phyloP scores from a whole-genome alignment of 441 rosid species.

The Populus hybrid region DNA sequence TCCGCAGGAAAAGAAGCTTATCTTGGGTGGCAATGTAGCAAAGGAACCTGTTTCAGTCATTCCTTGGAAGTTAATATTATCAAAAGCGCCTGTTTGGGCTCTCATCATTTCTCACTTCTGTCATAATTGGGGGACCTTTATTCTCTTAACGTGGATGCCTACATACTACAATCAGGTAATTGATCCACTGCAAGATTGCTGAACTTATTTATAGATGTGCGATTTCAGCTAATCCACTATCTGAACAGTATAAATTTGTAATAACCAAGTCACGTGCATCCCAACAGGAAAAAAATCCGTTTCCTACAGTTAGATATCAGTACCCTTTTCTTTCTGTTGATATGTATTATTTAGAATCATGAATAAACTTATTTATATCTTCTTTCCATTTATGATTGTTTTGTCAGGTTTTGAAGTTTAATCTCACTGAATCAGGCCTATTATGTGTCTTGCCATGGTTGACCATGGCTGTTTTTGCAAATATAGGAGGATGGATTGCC shows the following conservation, averaged over 20 bases:
- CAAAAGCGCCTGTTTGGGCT: slow-evolving; percentile 98
- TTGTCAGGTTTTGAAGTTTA: slow-evolving; percentile 89
- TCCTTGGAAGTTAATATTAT: slow-evolving; percentile 91
- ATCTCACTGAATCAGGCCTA: slow-evolving; percentile 98
- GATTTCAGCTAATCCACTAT: not conserved
- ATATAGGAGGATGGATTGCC: slow-evolving; percentile 98
- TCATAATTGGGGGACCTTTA: slow-evolving; percentile 99
- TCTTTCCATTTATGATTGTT: slow-evolving; percentile 5
- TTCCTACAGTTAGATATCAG: not conserved
- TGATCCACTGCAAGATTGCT: slow-evolving; percentile 6
- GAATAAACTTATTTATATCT: not conserved
- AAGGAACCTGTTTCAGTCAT: slow-evolving; percentile 82
- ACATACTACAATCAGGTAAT: slow-evolving; percentile 96
- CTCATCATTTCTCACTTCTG: slow-evolving; percentile 93
- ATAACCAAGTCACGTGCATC: not conserved
- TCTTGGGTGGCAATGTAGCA: slow-evolving; percentile 59
- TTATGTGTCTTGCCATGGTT: slow-evolving; percentile 97
- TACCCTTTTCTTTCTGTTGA: not conserved
- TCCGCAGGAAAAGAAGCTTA: slow-evolving; percentile 58
- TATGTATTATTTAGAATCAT: not conserved
- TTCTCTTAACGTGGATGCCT: slow-evolving; percentile 98
- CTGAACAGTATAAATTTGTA: slow-evolving; percentile 2
- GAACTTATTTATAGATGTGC: not conserved
- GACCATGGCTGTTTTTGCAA: slow-evolving; percentile 93
- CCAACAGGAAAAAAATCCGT: not conserved